Evolutionary conservation across 371 early-diverging fungal species (phyloP).

Genomic region (Rhizopus microsporus): DNA sequence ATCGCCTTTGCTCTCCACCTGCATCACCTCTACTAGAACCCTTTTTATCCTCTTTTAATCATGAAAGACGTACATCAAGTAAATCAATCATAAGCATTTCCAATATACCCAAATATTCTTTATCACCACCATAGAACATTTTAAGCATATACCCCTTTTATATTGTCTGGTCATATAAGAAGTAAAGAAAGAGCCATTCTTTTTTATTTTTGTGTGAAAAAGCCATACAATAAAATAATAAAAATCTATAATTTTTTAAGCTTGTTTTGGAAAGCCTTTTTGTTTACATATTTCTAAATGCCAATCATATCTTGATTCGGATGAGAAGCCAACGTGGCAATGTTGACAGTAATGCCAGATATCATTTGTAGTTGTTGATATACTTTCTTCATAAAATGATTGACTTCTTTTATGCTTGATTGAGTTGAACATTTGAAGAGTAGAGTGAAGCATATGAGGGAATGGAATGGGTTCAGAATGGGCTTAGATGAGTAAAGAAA

Average conservation of each 20-base stretch:
- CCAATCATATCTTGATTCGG: constrained; percentile 31
- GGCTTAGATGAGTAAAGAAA: no score
- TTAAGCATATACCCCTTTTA: no score
- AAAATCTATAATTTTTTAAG: constrained; percentile 1
- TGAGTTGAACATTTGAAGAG: no score
- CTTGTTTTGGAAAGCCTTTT: constrained; percentile 8
- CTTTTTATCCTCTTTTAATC: constrained; percentile 27
- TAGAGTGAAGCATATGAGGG: background rate
- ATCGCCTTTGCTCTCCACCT: constrained; percentile 17
- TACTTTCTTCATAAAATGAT: background rate
- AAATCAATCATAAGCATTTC: constrained; percentile 9
- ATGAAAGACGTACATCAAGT: constrained; percentile 24
- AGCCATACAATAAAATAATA: constrained; percentile 19
- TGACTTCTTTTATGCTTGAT: background rate
- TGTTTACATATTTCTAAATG: constrained; percentile 23
- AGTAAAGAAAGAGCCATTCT: constrained; percentile 13
- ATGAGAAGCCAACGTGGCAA: constrained; percentile 32
- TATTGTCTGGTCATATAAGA: background rate
- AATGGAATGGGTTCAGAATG: background rate
- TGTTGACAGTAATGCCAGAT: constrained; percentile 26
- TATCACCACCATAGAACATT: background rate
- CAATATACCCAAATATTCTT: constrained; percentile 15
- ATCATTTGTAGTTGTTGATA: background rate
- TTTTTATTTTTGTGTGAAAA: constrained; percentile 17
- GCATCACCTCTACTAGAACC: constrained; percentile 30